Evolutionary conservation across 2,329 filamentous ascomycete species (phyloP).

Genomic region (Arachnomyces sp.): DNA sequence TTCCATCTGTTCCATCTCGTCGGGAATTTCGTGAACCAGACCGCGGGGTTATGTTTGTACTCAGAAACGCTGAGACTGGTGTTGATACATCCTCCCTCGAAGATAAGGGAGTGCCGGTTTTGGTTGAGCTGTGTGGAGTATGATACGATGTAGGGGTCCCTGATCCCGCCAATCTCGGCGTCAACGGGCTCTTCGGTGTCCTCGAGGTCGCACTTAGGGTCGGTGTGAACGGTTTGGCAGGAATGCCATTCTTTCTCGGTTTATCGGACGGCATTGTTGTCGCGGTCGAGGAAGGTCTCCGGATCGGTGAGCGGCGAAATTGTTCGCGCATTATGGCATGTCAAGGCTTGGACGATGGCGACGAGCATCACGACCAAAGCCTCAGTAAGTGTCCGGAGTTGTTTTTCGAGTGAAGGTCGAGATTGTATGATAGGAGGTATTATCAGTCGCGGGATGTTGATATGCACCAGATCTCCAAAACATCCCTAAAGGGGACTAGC

Average conservation of each 20-base stretch:
- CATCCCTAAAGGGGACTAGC: constrained; percentile 6
- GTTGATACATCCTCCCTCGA: constrained; percentile 43
- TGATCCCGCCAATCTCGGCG: constrained; percentile 51
- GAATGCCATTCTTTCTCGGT: constrained; percentile 44
- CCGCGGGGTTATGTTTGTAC: constrained; percentile 67
- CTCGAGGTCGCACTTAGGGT: constrained; percentile 57
- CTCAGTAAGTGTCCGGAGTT: constrained; percentile 5
- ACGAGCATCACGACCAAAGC: constrained; percentile 30
- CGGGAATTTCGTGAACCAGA: constrained; percentile 66
- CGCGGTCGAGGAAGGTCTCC: constrained; percentile 19
- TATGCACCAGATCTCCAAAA: too few relatives aligned
- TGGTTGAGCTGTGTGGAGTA: constrained; percentile 22
- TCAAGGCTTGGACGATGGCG: constrained; percentile 20
- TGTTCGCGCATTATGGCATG: constrained; percentile 43
- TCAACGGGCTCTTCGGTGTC: constrained; percentile 48
- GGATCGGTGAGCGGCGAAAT: constrained; percentile 21
- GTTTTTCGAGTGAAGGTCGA: constrained; percentile 8
- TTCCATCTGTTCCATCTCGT: constrained; percentile 51
- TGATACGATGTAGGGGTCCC: constrained; percentile 13
- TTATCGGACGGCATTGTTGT: constrained; percentile 46
- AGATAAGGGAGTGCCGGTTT: constrained; percentile 27
- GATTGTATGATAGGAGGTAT: constrained; percentile 9
- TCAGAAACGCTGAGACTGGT: constrained; percentile 52
- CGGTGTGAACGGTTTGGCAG: constrained; percentile 57
- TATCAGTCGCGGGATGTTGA: background rate